Percentiles rank a stretch among this genome's conserved stretches.
Evolutionary conservation across 208 protist genomes (phyloP).

Genomic region (Wallacemonas sp.): DNA sequence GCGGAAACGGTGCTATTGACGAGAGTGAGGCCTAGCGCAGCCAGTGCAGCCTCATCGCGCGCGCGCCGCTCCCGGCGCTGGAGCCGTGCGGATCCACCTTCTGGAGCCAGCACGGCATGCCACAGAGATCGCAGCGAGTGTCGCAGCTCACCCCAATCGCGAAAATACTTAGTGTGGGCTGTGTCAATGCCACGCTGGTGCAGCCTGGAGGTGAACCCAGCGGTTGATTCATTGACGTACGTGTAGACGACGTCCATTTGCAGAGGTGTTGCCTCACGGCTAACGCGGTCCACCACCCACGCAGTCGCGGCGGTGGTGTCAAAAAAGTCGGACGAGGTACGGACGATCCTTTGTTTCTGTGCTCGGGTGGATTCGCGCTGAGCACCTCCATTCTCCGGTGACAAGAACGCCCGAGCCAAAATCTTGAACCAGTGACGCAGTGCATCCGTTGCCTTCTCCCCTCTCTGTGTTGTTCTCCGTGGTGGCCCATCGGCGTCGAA

Average conservation of each 20-base stretch:
- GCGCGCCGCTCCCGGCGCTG: slow-evolving; percentile 12
- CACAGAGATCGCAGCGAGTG: slow-evolving; percentile 45
- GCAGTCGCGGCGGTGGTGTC: slow-evolving; percentile 27
- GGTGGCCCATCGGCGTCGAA: neutral
- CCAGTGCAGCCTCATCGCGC: slow-evolving; percentile 18
- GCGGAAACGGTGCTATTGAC: neutral
- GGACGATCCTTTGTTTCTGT: too few species aligned
- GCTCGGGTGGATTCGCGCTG: too few species aligned
- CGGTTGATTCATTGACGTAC: slow-evolving; percentile 42
- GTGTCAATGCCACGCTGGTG: slow-evolving; percentile 5
- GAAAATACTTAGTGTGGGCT: slow-evolving; percentile 10
- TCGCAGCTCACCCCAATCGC: slow-evolving; percentile 59
- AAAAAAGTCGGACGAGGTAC: slow-evolving; percentile 25
- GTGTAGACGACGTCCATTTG: slow-evolving; percentile 55
- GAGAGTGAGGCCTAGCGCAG: neutral
- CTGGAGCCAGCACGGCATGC: slow-evolving; percentile 18
- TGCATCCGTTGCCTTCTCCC: too few species aligned
- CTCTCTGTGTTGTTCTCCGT: too few species aligned
- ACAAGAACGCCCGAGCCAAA: too few species aligned
- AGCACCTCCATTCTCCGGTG: too few species aligned
- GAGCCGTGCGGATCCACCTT: slow-evolving; percentile 18
- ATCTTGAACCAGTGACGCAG: too few species aligned
- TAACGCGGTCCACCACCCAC: slow-evolving; percentile 31
- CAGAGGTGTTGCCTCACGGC: slow-evolving; percentile 27
- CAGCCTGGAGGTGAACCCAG: slow-evolving; percentile 28